Base-by-base conservation (phyloP, 352 stramenopile species). In the Pythium pyrilobum region DNA sequence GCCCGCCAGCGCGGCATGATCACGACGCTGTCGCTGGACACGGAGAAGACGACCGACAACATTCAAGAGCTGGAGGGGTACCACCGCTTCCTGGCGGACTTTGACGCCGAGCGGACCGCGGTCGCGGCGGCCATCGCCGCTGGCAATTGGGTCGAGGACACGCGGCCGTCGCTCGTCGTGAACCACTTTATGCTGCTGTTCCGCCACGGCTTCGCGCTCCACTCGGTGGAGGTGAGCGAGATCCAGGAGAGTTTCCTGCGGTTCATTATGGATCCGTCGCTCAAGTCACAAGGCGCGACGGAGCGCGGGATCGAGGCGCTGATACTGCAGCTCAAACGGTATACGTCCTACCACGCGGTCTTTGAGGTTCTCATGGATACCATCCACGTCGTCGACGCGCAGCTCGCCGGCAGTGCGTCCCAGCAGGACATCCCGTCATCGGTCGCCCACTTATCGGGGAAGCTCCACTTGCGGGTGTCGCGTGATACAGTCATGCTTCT, bases 401-500 rank as follows among this genome's bases (percentile, higher is more conserved):
- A 8, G 23, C 45, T 32, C 5, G 32, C 45, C 20, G 45, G 45
- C 3, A 29, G 41, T 18, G 29, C 38, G n/a, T 37, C 48, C 10
- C 31, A 46, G 33, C 27, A 25, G 7, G 15, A 48, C 7, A 29
- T 15, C 33, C 20, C 8, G 43, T 38, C 49, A 15, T 77, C 59
- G 42, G 43, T 86, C 16, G 24, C 87, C 12, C 53, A 81, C 18
- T 64, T 60, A 0, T 51, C 42, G 20, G 77, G 75, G 1, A 59
- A 48, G 10, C 45, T 85, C 16, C 64, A 62, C n/a, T 48, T 89
- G 31, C 69, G 77, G 23, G 58, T 89, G 27, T 89, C 77, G 25
- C 67, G 77, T 41, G 77, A 89, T 46, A 84, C 77, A 12, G 52
- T 84, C 18, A 85, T 89, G 71, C 66, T 89, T 4, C 59, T 89